Conservation (phyloP, 805 yeast genomes). For the Ogataea ganodermae region DNA sequence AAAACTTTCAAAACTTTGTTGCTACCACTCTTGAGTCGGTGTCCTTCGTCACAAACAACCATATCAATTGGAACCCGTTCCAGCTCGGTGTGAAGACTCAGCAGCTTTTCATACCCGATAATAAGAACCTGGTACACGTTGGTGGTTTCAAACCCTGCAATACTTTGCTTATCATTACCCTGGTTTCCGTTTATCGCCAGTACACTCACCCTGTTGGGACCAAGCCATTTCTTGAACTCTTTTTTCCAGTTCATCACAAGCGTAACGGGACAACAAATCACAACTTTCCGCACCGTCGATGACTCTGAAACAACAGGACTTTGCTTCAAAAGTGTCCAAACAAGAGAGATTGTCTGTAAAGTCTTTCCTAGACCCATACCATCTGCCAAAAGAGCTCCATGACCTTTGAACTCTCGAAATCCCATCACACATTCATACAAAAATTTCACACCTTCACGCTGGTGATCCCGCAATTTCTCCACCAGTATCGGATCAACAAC, state of each 20-base stretch:
- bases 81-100: constrained; percentile 54
- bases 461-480: constrained; percentile 73
- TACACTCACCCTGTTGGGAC: constrained; percentile 61
- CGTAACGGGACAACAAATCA: constrained; percentile 92
- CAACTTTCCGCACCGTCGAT: constrained; percentile 53
- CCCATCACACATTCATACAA: constrained; percentile 85
- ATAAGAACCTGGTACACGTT: constrained; percentile 80
- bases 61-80: constrained; percentile 56
- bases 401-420: constrained; percentile 45
- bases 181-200: constrained; percentile 56
- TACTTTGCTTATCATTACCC: constrained; percentile 56
- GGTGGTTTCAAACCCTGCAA: constrained; percentile 63
- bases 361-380: constrained; percentile 98
- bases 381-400: constrained; percentile 88
- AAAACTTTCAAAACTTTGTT: constrained; percentile 73
- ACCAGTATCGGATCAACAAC: constrained; percentile 62
- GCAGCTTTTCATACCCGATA: constrained; percentile 83
- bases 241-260: constrained; percentile 82
- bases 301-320: constrained; percentile 45
- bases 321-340: constrained; percentile 81
- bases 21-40: constrained; percentile 72
- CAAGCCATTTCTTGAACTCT: constrained; percentile 91
- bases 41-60: constrained; percentile 94
- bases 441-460: constrained; percentile 79
- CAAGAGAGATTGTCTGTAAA: constrained; percentile 74